Conservation (phyloP, 768 basidiomycete genomes). For the Agrocybe praecox region DNA sequence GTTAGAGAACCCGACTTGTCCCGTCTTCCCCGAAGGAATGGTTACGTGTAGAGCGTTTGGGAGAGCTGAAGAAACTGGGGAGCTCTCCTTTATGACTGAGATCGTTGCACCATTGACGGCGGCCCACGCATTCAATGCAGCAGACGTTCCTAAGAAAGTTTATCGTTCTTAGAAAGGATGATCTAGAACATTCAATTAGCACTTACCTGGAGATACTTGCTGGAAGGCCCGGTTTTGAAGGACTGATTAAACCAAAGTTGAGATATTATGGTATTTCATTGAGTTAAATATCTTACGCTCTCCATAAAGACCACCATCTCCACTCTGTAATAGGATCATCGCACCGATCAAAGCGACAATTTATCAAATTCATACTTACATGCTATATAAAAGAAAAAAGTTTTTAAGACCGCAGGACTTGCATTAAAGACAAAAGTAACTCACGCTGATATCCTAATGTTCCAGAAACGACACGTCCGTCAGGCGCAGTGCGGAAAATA, state of each 20-base stretch:
- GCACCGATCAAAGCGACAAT: background rate
- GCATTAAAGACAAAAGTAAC: no score
- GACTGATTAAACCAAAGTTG: constrained; percentile 1
- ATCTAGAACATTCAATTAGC: background rate
- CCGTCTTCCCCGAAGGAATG: constrained; percentile 17
- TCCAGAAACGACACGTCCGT: background rate
- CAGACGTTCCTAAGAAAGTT: constrained; percentile 1
- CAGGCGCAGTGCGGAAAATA: background rate
- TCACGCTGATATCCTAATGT: constrained; percentile 11
- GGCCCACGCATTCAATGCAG: constrained; percentile 12
- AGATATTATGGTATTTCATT: background rate
- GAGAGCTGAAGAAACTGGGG: constrained; percentile 16
- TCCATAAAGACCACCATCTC: constrained; percentile 15
- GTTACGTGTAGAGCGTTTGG: constrained; percentile 19
- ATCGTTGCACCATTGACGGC: constrained; percentile 17
- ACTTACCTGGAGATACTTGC: constrained; percentile 15
- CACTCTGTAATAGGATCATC: constrained; percentile 3
- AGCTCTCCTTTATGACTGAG: constrained; percentile 16
- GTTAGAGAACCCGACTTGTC: constrained; percentile 18
- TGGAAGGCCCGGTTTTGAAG: constrained; percentile 22
- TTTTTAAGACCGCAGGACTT: background rate
- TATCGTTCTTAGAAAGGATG: background rate
- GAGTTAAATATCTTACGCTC: constrained; percentile 4
- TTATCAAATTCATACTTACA: background rate
- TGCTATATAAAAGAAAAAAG: background rate